Base-by-base conservation (phyloP, 2,329 filamentous ascomycete genomes). In the Cryphonectria carpinicola region DNA sequence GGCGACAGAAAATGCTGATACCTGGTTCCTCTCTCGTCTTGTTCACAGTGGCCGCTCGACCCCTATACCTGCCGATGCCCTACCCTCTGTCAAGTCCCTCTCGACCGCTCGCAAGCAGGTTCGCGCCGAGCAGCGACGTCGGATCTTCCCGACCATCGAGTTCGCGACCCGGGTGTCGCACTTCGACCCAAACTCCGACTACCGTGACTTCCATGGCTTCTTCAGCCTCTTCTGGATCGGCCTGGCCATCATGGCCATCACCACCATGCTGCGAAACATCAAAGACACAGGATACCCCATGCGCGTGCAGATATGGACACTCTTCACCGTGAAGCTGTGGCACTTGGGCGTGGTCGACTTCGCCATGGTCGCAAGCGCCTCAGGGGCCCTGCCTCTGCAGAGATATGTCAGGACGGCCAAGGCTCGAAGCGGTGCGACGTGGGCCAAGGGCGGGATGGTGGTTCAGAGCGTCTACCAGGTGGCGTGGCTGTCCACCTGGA, bases 161-260 rank as follows among this genome's bases (percentile, higher is more conserved):
- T 99, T 95, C 82, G 89, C 93, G 56, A 91, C 92, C 72, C 92
- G 96, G 70, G 91, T 98, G 32, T 98, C 95, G 25, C 95, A 99
- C 82, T 97, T 99, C 79, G 96, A 99, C 78, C 94, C 95, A 0
- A 87, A 89, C 65, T 97, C 93, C 81, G 94, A 97, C 77, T 95
- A 98, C 80, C 90, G 90, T 77, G 94, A 99, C 81, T 99, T 99
- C 80, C 90, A 94, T 76, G 96, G 96, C 78, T 99, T 99, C 87
- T 99, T 98, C 83, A 93, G 96, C 68, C 88, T 99, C 52, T 99
- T 99, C 83, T 99, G 96, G 96, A 95, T 99, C 74, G 94, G 94
- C 13, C 86, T 99, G 71, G 93, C 93, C 75, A 97, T 99, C 80
- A 97, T 99, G 95, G 94, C 95, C 76, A 91, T 97, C 73, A 98